Evolutionary conservation across 73 alveolate genomes (phyloP).

Genomic region (Uronychia binucleata): DNA sequence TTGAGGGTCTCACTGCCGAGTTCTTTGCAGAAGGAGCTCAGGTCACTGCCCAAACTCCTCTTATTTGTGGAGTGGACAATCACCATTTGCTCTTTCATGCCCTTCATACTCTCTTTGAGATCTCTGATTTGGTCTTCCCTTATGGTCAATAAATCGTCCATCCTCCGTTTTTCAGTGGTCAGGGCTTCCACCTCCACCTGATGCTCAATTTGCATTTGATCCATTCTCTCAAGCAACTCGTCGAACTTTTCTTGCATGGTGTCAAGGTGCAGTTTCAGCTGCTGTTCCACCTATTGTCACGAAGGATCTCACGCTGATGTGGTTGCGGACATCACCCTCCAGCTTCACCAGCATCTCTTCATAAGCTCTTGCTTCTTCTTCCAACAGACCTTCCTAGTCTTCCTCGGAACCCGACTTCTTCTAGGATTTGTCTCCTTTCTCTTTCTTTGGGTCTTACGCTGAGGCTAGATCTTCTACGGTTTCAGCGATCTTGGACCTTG

Average conservation of each 20-base stretch:
- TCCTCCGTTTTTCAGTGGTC: background rate
- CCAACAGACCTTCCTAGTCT: background rate
- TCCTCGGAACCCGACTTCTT: too few species aligned
- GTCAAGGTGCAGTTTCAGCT: background rate
- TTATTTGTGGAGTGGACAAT: too few species aligned
- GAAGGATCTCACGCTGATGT: background rate
- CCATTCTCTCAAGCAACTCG: background rate
- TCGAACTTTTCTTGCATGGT: background rate
- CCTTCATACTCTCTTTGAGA: background rate
- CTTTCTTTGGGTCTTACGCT: background rate
- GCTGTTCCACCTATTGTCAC: background rate
- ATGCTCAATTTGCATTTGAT: background rate
- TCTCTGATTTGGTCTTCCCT: constrained; percentile 21
- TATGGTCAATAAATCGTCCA: constrained; percentile 9
- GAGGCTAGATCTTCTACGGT: too few species aligned
- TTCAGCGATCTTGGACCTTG: too few species aligned
- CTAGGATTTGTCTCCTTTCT: background rate
- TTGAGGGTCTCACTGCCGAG: too few species aligned
- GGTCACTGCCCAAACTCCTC: too few species aligned
- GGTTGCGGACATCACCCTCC: background rate
- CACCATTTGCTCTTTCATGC: too few species aligned
- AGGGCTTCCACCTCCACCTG: background rate
- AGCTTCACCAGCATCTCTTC: background rate
- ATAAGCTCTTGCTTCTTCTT: background rate
- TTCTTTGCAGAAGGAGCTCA: too few species aligned